Evolutionary conservation across 441 rosid species (phyloP).

Genomic region (Macaranga tanarius): DNA sequence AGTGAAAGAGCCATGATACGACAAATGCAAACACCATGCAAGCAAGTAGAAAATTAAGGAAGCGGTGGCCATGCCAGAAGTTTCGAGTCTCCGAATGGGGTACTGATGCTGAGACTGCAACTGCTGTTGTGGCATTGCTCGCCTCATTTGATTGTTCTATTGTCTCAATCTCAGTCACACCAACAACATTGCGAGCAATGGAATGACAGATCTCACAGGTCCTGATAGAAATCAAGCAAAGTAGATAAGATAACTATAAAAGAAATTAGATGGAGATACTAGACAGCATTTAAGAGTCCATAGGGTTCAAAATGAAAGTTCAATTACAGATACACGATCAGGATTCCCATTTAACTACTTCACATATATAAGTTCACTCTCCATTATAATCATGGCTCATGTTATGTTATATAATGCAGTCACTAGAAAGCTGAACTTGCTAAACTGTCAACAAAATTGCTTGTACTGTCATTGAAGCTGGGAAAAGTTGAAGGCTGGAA

Average conservation of each 20-base stretch:
- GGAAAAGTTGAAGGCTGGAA: background rate
- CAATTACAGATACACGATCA: background rate
- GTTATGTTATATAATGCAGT: too few species aligned
- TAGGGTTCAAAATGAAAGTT: background rate
- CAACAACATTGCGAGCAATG: slow-evolving; percentile 44
- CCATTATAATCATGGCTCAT: too few species aligned
- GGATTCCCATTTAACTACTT: background rate
- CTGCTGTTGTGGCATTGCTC: slow-evolving; percentile 17
- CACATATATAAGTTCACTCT: background rate
- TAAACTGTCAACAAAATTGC: too few species aligned
- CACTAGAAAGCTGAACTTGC: too few species aligned
- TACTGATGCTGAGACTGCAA: slow-evolving; percentile 18
- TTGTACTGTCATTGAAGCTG: too few species aligned
- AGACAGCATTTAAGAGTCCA: background rate
- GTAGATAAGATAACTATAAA: background rate
- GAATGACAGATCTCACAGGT: slow-evolving; percentile 69
- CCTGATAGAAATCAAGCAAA: slow-evolving; percentile 39
- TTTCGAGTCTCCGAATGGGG: slow-evolving; percentile 36
- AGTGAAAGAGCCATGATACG: slow-evolving; percentile 62
- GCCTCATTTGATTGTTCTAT: slow-evolving; percentile 32
- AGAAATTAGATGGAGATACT: background rate
- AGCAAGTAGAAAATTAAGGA: slow-evolving; percentile 51
- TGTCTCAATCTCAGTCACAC: slow-evolving; percentile 30
- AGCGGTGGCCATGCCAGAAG: slow-evolving; percentile 52
- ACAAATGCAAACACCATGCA: slow-evolving; percentile 60